phyloP scores from a whole-genome alignment of 192 early-diverging fungal genomes.

The Podila horticola region DNA sequence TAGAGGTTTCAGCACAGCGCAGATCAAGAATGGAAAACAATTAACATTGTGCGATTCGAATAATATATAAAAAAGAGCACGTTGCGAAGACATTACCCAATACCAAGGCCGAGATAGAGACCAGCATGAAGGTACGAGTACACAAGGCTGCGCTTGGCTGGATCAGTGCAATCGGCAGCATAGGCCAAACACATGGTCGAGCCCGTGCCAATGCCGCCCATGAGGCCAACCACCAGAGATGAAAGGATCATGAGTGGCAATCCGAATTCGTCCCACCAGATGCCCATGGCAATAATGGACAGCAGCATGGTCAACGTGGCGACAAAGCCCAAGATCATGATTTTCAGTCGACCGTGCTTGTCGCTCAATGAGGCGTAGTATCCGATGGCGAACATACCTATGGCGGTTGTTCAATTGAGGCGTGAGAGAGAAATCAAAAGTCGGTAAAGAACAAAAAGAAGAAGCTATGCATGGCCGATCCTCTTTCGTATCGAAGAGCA shows the following conservation, averaged over 20 bases:
- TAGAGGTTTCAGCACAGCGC: neutral
- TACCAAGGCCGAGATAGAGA: constrained; percentile 26
- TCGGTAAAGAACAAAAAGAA: constrained; percentile 2
- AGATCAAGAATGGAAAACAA: neutral
- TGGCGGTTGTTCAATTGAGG: neutral
- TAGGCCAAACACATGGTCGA: constrained; percentile 37
- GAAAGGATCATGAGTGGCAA: constrained; percentile 32
- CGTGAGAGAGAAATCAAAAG: no score
- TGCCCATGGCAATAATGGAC: constrained; percentile 18
- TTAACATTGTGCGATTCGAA: neutral
- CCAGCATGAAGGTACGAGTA: constrained; percentile 37
- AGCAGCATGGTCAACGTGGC: constrained; percentile 14
- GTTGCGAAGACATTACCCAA: constrained; percentile 14
- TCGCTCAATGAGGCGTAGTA: constrained; percentile 44
- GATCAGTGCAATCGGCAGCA: constrained; percentile 45
- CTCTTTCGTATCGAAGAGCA: neutral
- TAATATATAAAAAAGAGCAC: neutral
- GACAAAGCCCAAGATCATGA: constrained; percentile 21
- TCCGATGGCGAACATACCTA: constrained; percentile 30
- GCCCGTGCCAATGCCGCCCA: constrained; percentile 18
- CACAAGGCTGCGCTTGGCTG: constrained; percentile 27
- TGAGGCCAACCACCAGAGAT: constrained; percentile 19
- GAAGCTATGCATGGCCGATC: neutral
- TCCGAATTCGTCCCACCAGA: constrained; percentile 39
- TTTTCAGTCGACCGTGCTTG: constrained; percentile 31